phyloP scores from a whole-genome alignment of 495 filamentous ascomycete genomes.

The Filosporella fistucella region DNA sequence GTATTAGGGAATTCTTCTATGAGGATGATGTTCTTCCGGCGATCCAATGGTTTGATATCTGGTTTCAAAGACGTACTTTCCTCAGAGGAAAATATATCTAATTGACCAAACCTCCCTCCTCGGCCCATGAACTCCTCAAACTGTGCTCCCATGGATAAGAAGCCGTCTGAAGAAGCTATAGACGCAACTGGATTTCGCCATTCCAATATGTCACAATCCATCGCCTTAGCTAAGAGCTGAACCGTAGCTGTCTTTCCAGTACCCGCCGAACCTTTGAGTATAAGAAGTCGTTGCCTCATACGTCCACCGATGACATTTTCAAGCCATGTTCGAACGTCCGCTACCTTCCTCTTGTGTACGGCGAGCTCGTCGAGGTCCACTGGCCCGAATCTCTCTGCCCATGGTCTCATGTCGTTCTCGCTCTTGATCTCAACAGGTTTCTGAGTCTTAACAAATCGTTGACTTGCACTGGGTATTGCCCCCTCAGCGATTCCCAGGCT shows the following conservation, averaged over 20 bases:
- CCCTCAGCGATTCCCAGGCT: conserved; percentile 11
- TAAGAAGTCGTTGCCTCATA: conserved; percentile 62
- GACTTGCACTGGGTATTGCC: conserved; percentile 19
- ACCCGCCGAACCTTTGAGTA: conserved; percentile 89
- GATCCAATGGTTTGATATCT: conserved; percentile 20
- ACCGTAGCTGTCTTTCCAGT: conserved; percentile 90
- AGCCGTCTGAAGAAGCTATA: conserved; percentile 50
- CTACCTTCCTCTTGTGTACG: conserved; percentile 89
- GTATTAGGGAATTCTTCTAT: conserved; percentile 95
- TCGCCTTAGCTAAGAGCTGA: conserved; percentile 62
- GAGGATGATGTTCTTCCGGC: conserved; percentile 58
- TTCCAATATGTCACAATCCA: conserved; percentile 74
- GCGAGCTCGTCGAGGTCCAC: conserved; percentile 72
- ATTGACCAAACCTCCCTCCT: conserved; percentile 70
- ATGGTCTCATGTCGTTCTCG: conserved; percentile 56
- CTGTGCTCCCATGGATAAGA: conserved; percentile 61
- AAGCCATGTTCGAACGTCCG: conserved; percentile 80
- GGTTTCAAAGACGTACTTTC: conserved; percentile 24
- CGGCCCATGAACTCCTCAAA: conserved; percentile 89
- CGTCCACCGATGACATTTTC: conserved; percentile 63
- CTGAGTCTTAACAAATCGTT: conserved; percentile 33
- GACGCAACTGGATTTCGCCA: conserved; percentile 80
- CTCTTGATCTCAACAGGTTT: conserved; percentile 12
- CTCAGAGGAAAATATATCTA: conserved; percentile 53
- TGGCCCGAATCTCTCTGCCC: conserved; percentile 83